Evolutionary conservation across 176 grass and related monocot species (phyloP), one percentile per base, ranked within the genome.

Genomic region (Oryza officinalis): DNA sequence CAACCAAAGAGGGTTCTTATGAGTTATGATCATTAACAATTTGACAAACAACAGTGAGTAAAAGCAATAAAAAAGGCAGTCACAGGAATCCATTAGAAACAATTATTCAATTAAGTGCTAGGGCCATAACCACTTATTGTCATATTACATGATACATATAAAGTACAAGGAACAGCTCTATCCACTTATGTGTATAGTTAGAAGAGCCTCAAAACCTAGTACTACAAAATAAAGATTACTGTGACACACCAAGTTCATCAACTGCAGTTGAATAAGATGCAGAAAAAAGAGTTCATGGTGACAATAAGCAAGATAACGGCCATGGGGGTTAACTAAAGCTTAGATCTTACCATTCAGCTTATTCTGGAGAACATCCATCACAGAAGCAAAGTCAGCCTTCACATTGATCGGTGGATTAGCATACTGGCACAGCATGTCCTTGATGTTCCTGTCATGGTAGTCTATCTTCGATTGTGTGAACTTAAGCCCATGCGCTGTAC

Each of bases 391-490:
- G 52, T 92, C 86, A 57, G 93, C 85, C 85, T 88, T 94, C 59
- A 94, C 93, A 69, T 4, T 90, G 26, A 94, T 87, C 0, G 90
- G 93, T 3, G 93, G 93, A 57, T 94, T 94, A 35, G 90, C 78
- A 15, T 92, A 88, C 30, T 74, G 69, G 85, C 90, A 94, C 40
- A 87, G 20, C 87, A 94, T 94, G 79, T 88, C 84, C 37, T 89
- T 75, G 59, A 94, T 90, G 69, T 82, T 84, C 49, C 82, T 92
- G 22, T 89, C 90, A 80, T 94, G 93, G 87, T 94, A 94, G 5
- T 85, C 85, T 3, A 94, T 87, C 87, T 94, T 94, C 22, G 93
- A 94, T n/a, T 92, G 93, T 4, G 90, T 90, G 75, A 94, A 94
- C 80, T 96, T 96, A 2, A 96, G 64, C 6, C 93, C 93, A 46